These are phyloP conservation scores for Thoreauomyces humboldtii DNA, from an alignment of 192 early-diverging fungal species.

Conservation along the genomic window DNA sequence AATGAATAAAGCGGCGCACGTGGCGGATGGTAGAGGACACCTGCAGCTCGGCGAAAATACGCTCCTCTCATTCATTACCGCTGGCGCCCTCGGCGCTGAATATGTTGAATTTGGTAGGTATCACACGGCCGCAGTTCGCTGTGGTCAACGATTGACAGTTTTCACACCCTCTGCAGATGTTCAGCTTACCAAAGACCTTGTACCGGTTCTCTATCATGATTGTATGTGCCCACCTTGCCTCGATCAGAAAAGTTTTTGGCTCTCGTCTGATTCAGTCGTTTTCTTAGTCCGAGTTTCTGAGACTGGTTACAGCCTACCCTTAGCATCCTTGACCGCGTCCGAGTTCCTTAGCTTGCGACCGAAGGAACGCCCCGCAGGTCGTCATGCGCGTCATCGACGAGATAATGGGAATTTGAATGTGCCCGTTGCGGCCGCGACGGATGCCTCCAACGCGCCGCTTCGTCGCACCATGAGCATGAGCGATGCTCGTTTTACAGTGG, in stretches of 20 bases:
- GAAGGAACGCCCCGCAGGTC: slow-evolving; percentile 9
- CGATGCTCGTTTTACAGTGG: slow-evolving; percentile 3
- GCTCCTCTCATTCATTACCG: slow-evolving; percentile 77
- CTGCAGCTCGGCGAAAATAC: slow-evolving; percentile 91
- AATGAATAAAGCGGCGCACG: slow-evolving; percentile 63
- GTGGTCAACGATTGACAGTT: background rate
- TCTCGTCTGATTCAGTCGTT: background rate
- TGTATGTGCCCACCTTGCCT: slow-evolving; percentile 51
- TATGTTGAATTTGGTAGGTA: slow-evolving; percentile 96
- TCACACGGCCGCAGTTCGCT: too few relatives aligned
- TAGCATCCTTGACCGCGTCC: slow-evolving; percentile 32
- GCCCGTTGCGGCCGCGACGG: background rate
- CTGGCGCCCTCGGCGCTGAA: slow-evolving; percentile 76
- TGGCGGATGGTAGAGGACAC: slow-evolving; percentile 23
- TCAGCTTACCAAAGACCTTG: slow-evolving; percentile 85
- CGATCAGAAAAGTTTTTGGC: background rate
- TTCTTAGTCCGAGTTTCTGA: slow-evolving; percentile 39
- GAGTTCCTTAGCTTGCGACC: slow-evolving; percentile 44
- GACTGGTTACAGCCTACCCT: slow-evolving; percentile 32
- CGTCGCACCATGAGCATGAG: slow-evolving; percentile 30
- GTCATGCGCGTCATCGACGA: background rate
- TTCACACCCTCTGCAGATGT: slow-evolving; percentile 59
- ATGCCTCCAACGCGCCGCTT: background rate
- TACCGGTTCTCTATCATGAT: slow-evolving; percentile 90
- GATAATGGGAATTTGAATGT: background rate